phyloP scores from a whole-genome alignment of 163 green algal species.

The Chloromonas sp. region DNA sequence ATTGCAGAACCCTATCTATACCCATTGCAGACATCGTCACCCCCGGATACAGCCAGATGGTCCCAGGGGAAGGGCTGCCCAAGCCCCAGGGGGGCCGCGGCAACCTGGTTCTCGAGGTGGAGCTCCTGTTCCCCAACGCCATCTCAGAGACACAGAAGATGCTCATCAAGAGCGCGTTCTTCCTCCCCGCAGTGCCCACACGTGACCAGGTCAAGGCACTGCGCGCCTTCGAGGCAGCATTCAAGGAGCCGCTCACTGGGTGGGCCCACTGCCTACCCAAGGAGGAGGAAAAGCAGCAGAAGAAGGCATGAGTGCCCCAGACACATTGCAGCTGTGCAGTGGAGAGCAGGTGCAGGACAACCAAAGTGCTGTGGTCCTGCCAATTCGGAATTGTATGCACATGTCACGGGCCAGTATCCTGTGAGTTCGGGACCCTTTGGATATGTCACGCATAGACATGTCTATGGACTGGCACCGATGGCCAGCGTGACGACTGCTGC shows the following conservation, averaged over 20 bases:
- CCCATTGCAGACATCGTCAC: conserved; percentile 62
- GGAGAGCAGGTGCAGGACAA: too few species aligned
- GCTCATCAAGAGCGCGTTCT: conserved; percentile 62
- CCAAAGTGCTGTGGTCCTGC: too few species aligned
- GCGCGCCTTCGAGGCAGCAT: conserved; percentile 53
- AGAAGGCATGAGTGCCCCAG: neutral
- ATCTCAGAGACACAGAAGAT: conserved; percentile 66
- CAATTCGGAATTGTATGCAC: too few species aligned
- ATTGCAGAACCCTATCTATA: conserved; percentile 41
- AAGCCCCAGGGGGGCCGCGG: conserved; percentile 30
- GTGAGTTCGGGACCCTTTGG: too few species aligned
- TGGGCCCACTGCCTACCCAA: conserved; percentile 50
- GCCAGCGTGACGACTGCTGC: too few species aligned
- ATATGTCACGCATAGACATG: too few species aligned
- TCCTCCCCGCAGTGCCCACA: conserved; percentile 48
- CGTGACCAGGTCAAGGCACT: conserved; percentile 51
- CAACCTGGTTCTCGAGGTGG: conserved; percentile 60
- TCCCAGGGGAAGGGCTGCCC: conserved; percentile 61
- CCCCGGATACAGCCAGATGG: conserved; percentile 45
- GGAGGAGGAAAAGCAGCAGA: neutral
- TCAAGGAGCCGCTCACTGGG: conserved; percentile 52
- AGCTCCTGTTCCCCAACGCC: conserved; percentile 62
- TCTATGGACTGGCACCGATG: too few species aligned
- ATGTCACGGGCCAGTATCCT: too few species aligned
- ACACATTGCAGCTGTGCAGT: neutral